A percentile compares a stretch with the other conserved stretches of the same genome.
These are phyloP conservation scores for Apiospora koreana DNA, from an alignment of 2,329 filamentous ascomycete genomes.

Conservation along the genomic window DNA sequence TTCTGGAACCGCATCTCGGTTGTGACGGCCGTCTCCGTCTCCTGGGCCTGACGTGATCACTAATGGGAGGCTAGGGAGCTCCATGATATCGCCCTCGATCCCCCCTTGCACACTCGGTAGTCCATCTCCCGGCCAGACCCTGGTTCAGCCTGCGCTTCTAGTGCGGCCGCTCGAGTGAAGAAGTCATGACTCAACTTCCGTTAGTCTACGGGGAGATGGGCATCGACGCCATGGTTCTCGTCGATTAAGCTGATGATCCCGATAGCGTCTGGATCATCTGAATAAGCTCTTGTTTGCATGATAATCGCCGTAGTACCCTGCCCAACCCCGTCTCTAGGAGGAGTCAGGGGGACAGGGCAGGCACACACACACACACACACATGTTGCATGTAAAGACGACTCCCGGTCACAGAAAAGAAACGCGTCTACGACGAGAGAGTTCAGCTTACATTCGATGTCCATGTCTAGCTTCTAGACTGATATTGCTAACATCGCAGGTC, in stretches of 20 bases:
- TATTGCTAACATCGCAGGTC: neutral
- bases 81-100: neutral
- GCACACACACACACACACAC: neutral
- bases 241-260: neutral
- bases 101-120: neutral
- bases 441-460: neutral
- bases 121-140: neutral
- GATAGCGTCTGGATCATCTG: neutral
- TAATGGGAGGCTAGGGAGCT: neutral
- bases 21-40: neutral
- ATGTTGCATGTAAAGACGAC: neutral
- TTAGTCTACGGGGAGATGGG: neutral
- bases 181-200: neutral
- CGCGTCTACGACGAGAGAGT: neutral
- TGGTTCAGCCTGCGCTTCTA: neutral
- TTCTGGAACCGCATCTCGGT: neutral
- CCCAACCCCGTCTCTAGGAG: neutral
- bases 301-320: neutral
- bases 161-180: neutral
- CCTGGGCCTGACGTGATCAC: too few species aligned
- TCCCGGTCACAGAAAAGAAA: neutral
- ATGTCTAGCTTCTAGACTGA: neutral
- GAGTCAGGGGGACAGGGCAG: neutral
- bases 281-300: neutral
- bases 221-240: conserved; percentile 1